Evolutionary conservation across 2,329 filamentous ascomycete genomes (phyloP).

Genomic region (Aspergillus neoniger): DNA sequence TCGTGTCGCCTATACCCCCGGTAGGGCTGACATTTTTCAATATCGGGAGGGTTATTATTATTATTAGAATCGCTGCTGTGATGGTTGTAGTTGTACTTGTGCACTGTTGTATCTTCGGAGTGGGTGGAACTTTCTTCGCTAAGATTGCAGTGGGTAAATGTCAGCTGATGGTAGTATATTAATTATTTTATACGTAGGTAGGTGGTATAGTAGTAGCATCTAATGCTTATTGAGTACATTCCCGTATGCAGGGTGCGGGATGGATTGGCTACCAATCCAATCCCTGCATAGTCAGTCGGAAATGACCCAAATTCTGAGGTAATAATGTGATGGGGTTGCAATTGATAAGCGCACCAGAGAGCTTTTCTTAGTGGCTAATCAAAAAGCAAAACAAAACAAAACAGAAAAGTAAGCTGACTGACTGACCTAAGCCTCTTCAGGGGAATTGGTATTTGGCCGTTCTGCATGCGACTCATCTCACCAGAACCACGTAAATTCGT

Average conservation of each 20-base stretch:
- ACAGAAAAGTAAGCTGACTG: background rate
- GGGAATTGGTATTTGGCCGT: background rate
- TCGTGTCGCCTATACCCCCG: background rate
- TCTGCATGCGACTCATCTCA: constrained; percentile 9
- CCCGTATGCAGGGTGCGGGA: too few relatives aligned
- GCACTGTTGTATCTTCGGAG: background rate
- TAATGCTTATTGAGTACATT: too few relatives aligned
- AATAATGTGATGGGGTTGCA: too few relatives aligned
- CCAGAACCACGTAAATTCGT: background rate
- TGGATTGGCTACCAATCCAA: too few relatives aligned
- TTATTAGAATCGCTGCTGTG: background rate
- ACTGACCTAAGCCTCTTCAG: constrained; percentile 8
- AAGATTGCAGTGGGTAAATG: too few relatives aligned
- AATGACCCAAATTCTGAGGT: too few relatives aligned
- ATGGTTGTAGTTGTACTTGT: background rate
- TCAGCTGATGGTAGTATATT: too few relatives aligned
- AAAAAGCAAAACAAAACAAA: background rate
- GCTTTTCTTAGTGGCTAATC: background rate
- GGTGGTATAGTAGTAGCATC: too few relatives aligned
- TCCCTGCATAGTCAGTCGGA: too few relatives aligned
- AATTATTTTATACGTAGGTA: too few relatives aligned
- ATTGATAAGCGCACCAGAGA: background rate
- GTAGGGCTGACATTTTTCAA: constrained; percentile 4
- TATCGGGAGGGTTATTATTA: background rate
- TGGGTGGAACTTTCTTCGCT: too few relatives aligned